Evolutionary conservation across 2,329 filamentous ascomycete genomes (phyloP).

Genomic region (Aspergillus sp.): DNA sequence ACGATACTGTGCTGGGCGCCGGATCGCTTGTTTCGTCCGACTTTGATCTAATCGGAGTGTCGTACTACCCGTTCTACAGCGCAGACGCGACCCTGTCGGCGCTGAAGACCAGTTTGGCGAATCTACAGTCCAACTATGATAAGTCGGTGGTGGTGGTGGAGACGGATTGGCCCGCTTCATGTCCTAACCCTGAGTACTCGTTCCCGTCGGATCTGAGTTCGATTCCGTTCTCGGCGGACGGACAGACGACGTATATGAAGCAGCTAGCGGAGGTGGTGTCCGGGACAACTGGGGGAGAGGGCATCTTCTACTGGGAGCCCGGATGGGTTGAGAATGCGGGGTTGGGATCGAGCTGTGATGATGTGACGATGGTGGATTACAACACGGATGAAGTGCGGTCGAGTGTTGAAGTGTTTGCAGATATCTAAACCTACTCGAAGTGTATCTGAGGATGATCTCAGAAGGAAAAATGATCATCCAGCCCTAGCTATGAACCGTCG

Average conservation of each 20-base stretch:
- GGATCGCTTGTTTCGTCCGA: slow-evolving; percentile 51
- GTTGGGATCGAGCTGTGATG: slow-evolving; percentile 61
- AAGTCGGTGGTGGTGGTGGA: slow-evolving; percentile 68
- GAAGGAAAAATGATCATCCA: no score
- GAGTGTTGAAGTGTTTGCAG: slow-evolving; percentile 53
- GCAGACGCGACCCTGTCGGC: slow-evolving; percentile 53
- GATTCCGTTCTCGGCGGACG: slow-evolving; percentile 60
- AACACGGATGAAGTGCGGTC: slow-evolving; percentile 49
- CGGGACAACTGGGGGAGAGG: slow-evolving; percentile 49
- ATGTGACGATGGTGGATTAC: slow-evolving; percentile 59
- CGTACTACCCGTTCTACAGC: slow-evolving; percentile 70
- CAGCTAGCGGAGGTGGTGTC: slow-evolving; percentile 54
- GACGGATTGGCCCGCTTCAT: slow-evolving; percentile 64
- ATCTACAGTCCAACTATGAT: slow-evolving; percentile 57
- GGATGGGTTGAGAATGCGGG: slow-evolving; percentile 63
- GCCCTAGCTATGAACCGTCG: no score
- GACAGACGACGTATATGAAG: slow-evolving; percentile 60
- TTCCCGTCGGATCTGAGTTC: slow-evolving; percentile 58
- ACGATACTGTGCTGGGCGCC: slow-evolving; percentile 51
- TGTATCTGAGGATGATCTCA: no score
- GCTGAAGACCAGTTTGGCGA: slow-evolving; percentile 52
- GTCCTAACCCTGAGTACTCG: slow-evolving; percentile 51
- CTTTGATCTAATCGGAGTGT: slow-evolving; percentile 68
- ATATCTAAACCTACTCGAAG: slow-evolving; percentile 2
- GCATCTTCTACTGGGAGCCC: slow-evolving; percentile 71